These are phyloP conservation scores for Hyphodiscus sp. DNA, from an alignment of 2,329 filamentous ascomycete species.

Conservation along the genomic window DNA sequence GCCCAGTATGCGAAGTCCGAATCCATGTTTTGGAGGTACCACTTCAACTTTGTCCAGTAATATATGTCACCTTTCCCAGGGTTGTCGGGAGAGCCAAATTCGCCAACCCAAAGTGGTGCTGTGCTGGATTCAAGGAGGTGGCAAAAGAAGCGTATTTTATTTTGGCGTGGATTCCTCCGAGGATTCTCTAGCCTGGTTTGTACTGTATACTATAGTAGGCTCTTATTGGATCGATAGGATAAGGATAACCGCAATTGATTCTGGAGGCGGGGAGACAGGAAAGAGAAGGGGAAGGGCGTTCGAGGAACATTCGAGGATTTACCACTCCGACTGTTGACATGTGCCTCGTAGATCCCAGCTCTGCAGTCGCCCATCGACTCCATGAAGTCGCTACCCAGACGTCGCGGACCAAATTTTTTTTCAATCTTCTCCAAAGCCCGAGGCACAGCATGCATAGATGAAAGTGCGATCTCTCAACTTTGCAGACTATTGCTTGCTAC, in stretches of 20 bases:
- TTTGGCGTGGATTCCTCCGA: too few species aligned
- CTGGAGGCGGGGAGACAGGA: too few species aligned
- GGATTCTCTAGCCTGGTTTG: too few species aligned
- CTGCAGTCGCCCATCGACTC: conserved; percentile 54
- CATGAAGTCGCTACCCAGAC: conserved; percentile 65
- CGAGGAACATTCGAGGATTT: too few species aligned
- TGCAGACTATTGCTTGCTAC: too few species aligned
- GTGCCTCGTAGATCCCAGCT: conserved; percentile 61
- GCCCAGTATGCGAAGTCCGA: conserved; percentile 68
- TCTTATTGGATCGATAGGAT: too few species aligned
- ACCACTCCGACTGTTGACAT: conserved; percentile 65
- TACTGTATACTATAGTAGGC: too few species aligned
- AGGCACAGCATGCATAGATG: too few species aligned
- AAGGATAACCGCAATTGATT: too few species aligned
- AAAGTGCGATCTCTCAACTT: too few species aligned
- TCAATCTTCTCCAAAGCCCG: conserved; percentile 42
- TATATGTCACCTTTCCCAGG: conserved; percentile 52
- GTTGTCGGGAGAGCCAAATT: conserved; percentile 52
- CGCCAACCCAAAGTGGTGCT: conserved; percentile 63
- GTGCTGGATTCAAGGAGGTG: conserved; percentile 44
- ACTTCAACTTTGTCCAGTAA: conserved; percentile 60
- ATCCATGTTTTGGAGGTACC: conserved; percentile 49
- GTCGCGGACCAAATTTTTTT: conserved; percentile 61
- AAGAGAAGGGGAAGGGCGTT: too few species aligned
- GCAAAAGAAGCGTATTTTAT: too few species aligned